phyloP scores from a whole-genome alignment of 1,284 basidiomycete species.

The Trichosporon coremiiforme region DNA sequence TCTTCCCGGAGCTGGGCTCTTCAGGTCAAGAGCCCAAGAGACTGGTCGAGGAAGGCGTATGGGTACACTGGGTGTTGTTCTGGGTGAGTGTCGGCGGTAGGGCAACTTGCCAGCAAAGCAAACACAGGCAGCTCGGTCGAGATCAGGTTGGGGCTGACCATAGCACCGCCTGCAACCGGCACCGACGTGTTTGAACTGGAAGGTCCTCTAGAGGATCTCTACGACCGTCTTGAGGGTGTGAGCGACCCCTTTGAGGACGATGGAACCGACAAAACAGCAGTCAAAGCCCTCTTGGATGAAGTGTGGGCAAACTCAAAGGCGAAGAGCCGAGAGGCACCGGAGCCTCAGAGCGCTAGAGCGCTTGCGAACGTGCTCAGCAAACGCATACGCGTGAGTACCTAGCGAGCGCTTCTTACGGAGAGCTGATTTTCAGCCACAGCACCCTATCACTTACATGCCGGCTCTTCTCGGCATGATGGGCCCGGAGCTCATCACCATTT shows the following conservation, averaged over 20 bases:
- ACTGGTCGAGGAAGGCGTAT: slow-evolving; percentile 45
- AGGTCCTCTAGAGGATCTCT: slow-evolving; percentile 36
- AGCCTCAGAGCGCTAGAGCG: slow-evolving; percentile 19
- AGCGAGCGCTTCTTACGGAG: neutral
- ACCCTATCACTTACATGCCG: slow-evolving; percentile 47
- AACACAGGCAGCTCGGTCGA: neutral
- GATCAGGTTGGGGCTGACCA: neutral
- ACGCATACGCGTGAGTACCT: neutral
- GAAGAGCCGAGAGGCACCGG: slow-evolving; percentile 10
- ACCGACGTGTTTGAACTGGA: slow-evolving; percentile 36
- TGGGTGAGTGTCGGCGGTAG: slow-evolving; percentile 34
- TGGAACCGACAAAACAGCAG: slow-evolving; percentile 11
- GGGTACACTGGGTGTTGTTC: slow-evolving; percentile 48
- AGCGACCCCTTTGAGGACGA: slow-evolving; percentile 27
- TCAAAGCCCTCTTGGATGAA: slow-evolving; percentile 27
- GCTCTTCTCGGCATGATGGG: slow-evolving; percentile 44
- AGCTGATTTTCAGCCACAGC: slow-evolving; percentile 31
- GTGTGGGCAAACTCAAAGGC: slow-evolving; percentile 29
- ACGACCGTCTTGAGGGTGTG: slow-evolving; percentile 40
- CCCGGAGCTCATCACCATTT: slow-evolving; percentile 45
- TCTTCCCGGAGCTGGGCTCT: slow-evolving; percentile 41
- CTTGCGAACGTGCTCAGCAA: slow-evolving; percentile 18
- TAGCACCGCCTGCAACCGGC: neutral
- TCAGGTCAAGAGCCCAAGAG: slow-evolving; percentile 37
- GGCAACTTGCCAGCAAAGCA: too few relatives aligned